Evolutionary conservation across 2,329 filamentous ascomycete species (phyloP), one percentile per base, ranked within the genome.

Genomic region (Cryphonectria naterciae): DNA sequence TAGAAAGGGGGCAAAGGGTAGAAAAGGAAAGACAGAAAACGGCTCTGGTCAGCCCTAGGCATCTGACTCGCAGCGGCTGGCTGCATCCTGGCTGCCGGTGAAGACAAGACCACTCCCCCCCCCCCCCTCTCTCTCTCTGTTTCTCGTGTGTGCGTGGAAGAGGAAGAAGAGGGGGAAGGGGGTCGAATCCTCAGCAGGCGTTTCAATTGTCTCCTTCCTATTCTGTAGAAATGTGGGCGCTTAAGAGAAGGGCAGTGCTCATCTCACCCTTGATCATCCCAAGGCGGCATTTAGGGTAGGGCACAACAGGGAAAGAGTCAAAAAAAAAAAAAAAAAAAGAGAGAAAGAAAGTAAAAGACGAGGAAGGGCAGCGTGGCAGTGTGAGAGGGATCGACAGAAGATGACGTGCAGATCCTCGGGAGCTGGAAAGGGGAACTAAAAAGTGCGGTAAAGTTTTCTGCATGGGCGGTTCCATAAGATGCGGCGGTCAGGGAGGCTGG

Each of bases 31-130:
- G 1, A 19, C 13, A 25, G 10, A 35, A 19, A 58, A 32, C 6
- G 52, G 35, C 10, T 35, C 39, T 39, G 32, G 62, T 68, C 70
- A 72, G 70, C 70, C 70, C 64, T 72, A 70, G 43, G 25, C 32
- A 62, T 65, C 60, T 68, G 49, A 67, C 68, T 43, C 49, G 70
- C 70, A 72, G 62, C 22, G 43, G 52, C 43, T 70, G 65, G 58
- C 54, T 41, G 41, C 52, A n/a, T 52, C 32, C 6, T 41, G 46
- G 19, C 54, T 54, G 28, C 35, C 8, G 58, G 46, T 49, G 19
- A 46, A 46, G 22, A 6, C 6, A 8, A 46, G 17, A 13, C 41
- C 41, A 43, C 41, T 43, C 41, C 17, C 6, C 17, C 5, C 22
- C 43, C 22, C 43, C 7, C 46, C 5, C 41, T 46, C 41, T 43